Conservation (phyloP, 805 yeast species). For the Sungouiella thailandica region DNA sequence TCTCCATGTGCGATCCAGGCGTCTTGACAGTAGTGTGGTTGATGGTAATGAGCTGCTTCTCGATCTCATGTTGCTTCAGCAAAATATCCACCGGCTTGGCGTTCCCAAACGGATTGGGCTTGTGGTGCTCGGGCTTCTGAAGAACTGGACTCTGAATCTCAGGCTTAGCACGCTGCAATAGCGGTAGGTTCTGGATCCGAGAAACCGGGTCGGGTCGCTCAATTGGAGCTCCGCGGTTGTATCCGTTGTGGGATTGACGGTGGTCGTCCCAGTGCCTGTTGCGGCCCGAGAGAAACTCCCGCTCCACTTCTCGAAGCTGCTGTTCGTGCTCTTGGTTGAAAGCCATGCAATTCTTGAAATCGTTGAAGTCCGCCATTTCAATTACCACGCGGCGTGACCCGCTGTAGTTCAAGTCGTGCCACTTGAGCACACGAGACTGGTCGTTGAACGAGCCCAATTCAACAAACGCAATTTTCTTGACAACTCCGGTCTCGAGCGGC, state of each 20-base stretch:
- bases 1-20: constrained; percentile 13
- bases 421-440: constrained; percentile 53
- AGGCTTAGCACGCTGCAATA: constrained; percentile 1
- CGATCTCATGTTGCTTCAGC: constrained; percentile 60
- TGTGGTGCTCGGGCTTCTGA: constrained; percentile 9
- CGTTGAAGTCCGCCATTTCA: constrained; percentile 37
- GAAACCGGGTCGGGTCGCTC: constrained; percentile 2
- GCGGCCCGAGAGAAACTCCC: constrained; percentile 23
- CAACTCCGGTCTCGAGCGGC: constrained; percentile 31
- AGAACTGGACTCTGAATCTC: neutral
- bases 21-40: constrained; percentile 32
- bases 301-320: constrained; percentile 28
- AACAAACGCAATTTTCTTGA: constrained; percentile 59
- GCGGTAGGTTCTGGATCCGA: constrained; percentile 3
- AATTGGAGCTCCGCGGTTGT: neutral
- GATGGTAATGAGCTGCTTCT: constrained; percentile 27
- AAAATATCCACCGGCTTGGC: constrained; percentile 84
- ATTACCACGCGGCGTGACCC: constrained; percentile 35
- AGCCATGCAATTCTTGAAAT: constrained; percentile 35
- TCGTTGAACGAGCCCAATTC: constrained; percentile 50
- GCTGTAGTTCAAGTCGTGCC: constrained; percentile 53
- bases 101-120: constrained; percentile 68
- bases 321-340: constrained; percentile 33
- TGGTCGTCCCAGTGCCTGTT: constrained; percentile 1
- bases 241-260: constrained; percentile 2